A percentile compares a stretch with the other conserved stretches of the same genome.
Evolutionary conservation across 345 rosid species (phyloP).

Genomic region (Citropsis articulata): DNA sequence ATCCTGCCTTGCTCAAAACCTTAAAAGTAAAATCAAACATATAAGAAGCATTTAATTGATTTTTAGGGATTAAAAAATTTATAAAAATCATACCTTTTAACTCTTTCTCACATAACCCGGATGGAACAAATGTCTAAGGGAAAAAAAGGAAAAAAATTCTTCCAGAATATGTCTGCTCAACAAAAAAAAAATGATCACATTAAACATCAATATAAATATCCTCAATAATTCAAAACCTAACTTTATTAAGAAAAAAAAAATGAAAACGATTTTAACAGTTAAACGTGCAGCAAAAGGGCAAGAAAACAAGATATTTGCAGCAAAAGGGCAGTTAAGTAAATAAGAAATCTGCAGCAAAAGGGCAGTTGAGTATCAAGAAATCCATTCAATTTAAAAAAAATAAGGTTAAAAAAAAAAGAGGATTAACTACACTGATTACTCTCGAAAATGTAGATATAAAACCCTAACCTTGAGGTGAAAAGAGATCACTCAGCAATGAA

Average conservation of each 20-base stretch:
- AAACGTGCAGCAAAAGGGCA: background rate
- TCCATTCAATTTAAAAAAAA: background rate
- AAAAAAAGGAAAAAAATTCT: background rate
- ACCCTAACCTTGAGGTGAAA: background rate
- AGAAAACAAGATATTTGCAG: no score
- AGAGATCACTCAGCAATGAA: background rate
- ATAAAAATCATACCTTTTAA: background rate
- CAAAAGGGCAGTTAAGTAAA: no score
- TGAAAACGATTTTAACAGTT: background rate
- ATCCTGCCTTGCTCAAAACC: background rate
- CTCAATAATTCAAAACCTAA: background rate
- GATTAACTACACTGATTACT: background rate
- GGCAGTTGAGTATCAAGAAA: background rate
- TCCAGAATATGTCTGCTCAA: no score
- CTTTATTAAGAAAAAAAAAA: background rate
- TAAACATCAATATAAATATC: background rate
- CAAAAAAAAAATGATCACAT: no score
- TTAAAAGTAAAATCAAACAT: background rate
- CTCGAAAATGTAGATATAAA: background rate
- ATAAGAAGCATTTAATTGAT: background rate
- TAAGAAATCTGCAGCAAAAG: background rate
- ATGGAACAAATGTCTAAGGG: background rate
- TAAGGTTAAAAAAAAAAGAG: background rate
- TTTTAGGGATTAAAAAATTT: background rate
- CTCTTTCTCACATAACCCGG: background rate